These are phyloP conservation scores for Apocynum venetum DNA, from an alignment of 257 asterid species.

Conservation along the genomic window DNA sequence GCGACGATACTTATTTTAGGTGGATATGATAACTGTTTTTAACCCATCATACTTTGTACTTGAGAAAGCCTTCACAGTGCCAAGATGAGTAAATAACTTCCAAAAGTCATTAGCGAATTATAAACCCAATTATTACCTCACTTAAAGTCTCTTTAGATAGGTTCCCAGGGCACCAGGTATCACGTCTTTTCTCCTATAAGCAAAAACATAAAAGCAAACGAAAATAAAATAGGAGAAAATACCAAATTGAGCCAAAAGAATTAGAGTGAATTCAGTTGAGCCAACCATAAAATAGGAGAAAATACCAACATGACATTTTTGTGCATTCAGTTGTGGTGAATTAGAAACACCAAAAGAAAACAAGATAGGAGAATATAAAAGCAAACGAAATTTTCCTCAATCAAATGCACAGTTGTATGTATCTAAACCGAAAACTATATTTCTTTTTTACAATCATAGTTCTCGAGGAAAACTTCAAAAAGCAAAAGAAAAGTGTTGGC, in stretches of 20 bases:
- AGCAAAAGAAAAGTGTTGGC: background rate
- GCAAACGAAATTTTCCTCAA: conserved; percentile 6
- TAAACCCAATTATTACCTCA: conserved; percentile 47
- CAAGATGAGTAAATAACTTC: conserved; percentile 1
- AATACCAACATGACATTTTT: no score
- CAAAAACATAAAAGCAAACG: conserved; percentile 19
- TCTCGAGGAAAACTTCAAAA: background rate
- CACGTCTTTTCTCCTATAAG: conserved; percentile 80
- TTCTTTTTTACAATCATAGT: background rate
- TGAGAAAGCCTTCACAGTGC: background rate
- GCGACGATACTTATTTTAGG: background rate
- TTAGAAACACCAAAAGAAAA: conserved; percentile 10
- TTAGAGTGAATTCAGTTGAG: no score
- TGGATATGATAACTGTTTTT: background rate
- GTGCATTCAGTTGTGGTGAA: background rate
- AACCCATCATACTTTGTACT: background rate
- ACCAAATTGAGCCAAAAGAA: no score
- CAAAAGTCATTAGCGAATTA: background rate
- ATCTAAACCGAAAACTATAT: background rate
- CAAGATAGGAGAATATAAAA: conserved; percentile 3
- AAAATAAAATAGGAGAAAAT: conserved; percentile 1
- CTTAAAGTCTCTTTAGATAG: conserved; percentile 43
- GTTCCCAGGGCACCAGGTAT: conserved; percentile 94
- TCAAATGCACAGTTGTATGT: background rate
- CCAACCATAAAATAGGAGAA: no score